Conservation (phyloP, 2,329 filamentous ascomycete genomes). For the Stachybotrys elegans region DNA sequence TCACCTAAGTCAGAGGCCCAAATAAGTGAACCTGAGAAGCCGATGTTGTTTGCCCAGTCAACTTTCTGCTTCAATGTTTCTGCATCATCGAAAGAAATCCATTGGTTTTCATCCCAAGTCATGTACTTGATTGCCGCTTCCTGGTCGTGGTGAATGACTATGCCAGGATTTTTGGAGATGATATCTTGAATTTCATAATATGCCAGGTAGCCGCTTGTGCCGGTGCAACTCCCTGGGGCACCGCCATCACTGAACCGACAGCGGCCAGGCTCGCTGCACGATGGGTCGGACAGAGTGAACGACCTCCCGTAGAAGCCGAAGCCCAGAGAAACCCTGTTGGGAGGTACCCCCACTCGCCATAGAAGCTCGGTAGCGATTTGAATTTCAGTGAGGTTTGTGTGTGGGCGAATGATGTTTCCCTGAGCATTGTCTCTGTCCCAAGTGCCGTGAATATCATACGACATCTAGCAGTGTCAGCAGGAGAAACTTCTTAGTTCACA, state of each 20-base stretch:
- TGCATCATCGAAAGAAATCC: slow-evolving; percentile 12
- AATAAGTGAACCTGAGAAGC: slow-evolving; percentile 13
- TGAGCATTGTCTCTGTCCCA: slow-evolving; percentile 21
- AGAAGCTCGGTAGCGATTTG: slow-evolving; percentile 31
- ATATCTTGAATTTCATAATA: slow-evolving; percentile 13
- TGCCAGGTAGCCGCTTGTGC: slow-evolving; percentile 7
- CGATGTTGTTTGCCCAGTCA: slow-evolving; percentile 10
- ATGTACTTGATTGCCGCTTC: slow-evolving; percentile 14
- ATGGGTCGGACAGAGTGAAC: slow-evolving; percentile 13
- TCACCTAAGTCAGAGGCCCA: slow-evolving; percentile 15
- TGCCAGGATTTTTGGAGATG: slow-evolving; percentile 8
- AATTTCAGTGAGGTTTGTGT: slow-evolving; percentile 40
- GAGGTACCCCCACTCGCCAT: slow-evolving; percentile 33
- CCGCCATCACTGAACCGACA: slow-evolving; percentile 13
- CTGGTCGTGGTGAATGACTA: slow-evolving; percentile 12
- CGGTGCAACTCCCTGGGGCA: slow-evolving; percentile 9
- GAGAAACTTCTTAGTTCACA: no score
- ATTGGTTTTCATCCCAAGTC: slow-evolving; percentile 12
- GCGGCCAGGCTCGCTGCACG: slow-evolving; percentile 12
- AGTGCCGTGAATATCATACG: slow-evolving; percentile 15
- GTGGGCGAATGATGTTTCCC: slow-evolving; percentile 20
- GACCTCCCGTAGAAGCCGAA: slow-evolving; percentile 34
- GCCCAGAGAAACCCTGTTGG: slow-evolving; percentile 35
- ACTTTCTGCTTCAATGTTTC: slow-evolving; percentile 14
- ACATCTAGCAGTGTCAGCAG: no score